Conservation (phyloP, 2,329 filamentous ascomycete genomes). For the Aureobasidium vineae region DNA sequence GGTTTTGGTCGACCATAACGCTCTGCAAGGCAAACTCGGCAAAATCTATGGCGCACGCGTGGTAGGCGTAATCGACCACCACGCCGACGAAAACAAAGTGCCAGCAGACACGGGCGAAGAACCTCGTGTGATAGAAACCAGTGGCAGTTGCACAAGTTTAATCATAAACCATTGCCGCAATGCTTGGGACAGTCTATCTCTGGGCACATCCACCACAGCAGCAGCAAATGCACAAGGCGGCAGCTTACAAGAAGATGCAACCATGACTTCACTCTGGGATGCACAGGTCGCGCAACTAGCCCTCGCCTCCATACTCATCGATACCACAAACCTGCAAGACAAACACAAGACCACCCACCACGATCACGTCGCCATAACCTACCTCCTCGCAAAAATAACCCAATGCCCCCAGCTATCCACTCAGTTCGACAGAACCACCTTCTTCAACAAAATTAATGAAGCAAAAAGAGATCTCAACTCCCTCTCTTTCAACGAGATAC, state of each 20-base stretch:
- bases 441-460: slow-evolving; percentile 58
- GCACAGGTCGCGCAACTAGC: slow-evolving; percentile 64
- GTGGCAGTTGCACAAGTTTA: slow-evolving; percentile 71
- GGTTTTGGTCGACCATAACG: slow-evolving; percentile 80
- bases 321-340: slow-evolving; percentile 63
- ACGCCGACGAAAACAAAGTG: slow-evolving; percentile 66
- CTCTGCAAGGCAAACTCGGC: slow-evolving; percentile 61
- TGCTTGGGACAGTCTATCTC: slow-evolving; percentile 56
- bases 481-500: slow-evolving; percentile 63
- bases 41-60: slow-evolving; percentile 55
- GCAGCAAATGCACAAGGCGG: slow-evolving; percentile 44
- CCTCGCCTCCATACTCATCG: slow-evolving; percentile 69
- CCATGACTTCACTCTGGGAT: no score
- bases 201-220: slow-evolving; percentile 31
- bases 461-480: slow-evolving; percentile 67
- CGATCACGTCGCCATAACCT: slow-evolving; percentile 58
- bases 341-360: slow-evolving; percentile 62
- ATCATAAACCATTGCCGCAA: slow-evolving; percentile 60
- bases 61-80: slow-evolving; percentile 72
- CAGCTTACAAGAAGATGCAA: slow-evolving; percentile 39
- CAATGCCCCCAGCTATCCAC: slow-evolving; percentile 37
- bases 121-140: slow-evolving; percentile 62
- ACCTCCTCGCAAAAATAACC: slow-evolving; percentile 58
- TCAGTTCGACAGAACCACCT: slow-evolving; percentile 54
- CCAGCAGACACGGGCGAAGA: slow-evolving; percentile 47